Evolutionary conservation across 345 rosid species (phyloP).

Genomic region (Populus pruinosa): DNA sequence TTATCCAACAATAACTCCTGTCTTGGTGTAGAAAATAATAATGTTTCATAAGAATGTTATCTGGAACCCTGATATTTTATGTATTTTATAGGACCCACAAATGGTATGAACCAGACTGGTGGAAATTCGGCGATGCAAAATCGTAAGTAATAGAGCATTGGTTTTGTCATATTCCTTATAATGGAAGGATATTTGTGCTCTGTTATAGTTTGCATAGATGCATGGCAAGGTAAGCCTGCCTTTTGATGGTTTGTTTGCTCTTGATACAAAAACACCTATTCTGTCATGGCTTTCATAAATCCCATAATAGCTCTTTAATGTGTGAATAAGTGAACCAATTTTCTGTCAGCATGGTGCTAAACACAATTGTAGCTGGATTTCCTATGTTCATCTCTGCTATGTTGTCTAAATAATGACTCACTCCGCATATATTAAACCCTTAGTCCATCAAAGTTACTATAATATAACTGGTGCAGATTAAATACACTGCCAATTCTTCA

Average conservation of each 20-base stretch:
- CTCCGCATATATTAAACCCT: neutral
- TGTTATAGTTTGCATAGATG: neutral
- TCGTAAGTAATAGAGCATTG: slow-evolving; percentile 40
- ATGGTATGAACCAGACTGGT: slow-evolving; percentile 90
- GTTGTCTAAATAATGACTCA: neutral
- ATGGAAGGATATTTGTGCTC: neutral
- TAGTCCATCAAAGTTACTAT: neutral
- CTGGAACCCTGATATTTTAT: neutral
- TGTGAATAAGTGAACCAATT: neutral
- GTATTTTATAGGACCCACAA: slow-evolving; percentile 48
- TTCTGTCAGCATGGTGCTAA: no score
- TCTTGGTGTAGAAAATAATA: neutral
- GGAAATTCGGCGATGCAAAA: slow-evolving; percentile 89
- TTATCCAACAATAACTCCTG: neutral
- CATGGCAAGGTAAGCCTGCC: neutral
- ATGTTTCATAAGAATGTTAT: neutral
- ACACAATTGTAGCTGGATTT: no score
- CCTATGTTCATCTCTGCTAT: neutral
- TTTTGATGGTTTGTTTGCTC: neutral
- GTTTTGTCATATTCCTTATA: neutral
- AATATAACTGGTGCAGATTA: neutral
- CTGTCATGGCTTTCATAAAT: neutral
- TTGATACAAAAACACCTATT: neutral
- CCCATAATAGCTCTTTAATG: neutral
- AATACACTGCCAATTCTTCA: slow-evolving; percentile 3